Evolutionary conservation across 768 basidiomycete species (phyloP).

Genomic region (Serendipita sp.): DNA sequence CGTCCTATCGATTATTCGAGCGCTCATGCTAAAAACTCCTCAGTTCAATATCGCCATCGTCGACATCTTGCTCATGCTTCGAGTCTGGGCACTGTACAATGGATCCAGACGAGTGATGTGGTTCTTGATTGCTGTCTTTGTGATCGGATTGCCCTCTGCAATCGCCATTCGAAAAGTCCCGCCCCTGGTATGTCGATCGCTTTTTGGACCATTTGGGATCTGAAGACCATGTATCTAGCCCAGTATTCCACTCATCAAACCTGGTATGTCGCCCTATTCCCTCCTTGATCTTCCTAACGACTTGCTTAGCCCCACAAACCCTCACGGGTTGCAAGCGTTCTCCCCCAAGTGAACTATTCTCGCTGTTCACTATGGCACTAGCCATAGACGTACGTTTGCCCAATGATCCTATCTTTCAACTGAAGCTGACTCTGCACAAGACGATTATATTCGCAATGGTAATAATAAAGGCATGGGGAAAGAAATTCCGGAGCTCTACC

Average conservation of each 20-base stretch:
- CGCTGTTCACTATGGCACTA: neutral
- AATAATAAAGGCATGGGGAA: neutral
- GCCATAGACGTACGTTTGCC: neutral
- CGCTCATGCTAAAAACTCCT: neutral
- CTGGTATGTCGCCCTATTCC: neutral
- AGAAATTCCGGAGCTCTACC: neutral
- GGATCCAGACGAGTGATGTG: neutral
- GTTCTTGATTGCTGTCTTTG: neutral
- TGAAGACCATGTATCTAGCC: too few species aligned
- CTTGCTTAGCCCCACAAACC: neutral
- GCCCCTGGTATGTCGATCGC: neutral
- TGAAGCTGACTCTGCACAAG: neutral
- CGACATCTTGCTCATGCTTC: constrained; percentile 3
- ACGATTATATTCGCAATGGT: constrained; percentile 4
- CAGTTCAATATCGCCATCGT: constrained; percentile 1
- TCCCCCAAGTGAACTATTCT: neutral
- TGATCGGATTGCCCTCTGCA: neutral
- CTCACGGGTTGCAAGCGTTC: neutral
- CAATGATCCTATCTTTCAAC: neutral
- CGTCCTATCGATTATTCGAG: neutral
- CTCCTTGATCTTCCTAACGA: neutral
- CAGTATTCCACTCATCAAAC: neutral
- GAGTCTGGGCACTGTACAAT: constrained; percentile 6
- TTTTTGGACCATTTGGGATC: too few species aligned
- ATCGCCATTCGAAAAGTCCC: neutral